Conservation (phyloP, 352 stramenopile genomes). For the Phytophthora macrochlamydospora region DNA sequence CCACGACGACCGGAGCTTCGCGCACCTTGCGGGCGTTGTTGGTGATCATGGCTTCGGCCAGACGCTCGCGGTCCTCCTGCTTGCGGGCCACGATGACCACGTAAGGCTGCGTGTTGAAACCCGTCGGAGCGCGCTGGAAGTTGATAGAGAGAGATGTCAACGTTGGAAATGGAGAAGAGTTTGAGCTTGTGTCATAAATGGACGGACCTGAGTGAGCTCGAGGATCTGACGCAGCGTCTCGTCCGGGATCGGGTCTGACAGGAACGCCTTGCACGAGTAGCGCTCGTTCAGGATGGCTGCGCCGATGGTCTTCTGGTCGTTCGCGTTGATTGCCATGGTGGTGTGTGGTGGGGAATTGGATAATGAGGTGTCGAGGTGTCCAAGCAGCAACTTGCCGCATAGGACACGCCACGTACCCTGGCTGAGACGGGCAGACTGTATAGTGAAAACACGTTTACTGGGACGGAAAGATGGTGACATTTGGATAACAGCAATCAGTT, state of each 20-base stretch:
- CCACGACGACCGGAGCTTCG: constrained; percentile 64
- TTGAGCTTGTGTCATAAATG: not conserved
- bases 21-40: constrained; percentile 63
- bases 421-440: not conserved
- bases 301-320: not conserved
- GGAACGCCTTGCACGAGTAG: constrained; percentile 40
- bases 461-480: not conserved
- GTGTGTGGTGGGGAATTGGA: not conserved
- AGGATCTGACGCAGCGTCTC: constrained; percentile 62
- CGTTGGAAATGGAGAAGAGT: not conserved
- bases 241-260: constrained; percentile 47
- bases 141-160: not conserved
- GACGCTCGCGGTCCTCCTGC: constrained; percentile 47
- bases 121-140: constrained; percentile 55
- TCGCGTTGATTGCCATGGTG: not conserved
- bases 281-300: constrained; percentile 11
- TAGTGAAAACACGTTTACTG: not conserved
- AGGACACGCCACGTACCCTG: not conserved
- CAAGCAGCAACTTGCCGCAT: not conserved
- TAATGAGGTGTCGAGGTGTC: not conserved
- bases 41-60: constrained; percentile 67
- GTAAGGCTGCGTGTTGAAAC: constrained; percentile 81
- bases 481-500: not conserved
- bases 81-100: constrained; percentile 61
- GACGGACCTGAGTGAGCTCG: constrained; percentile 55